These are phyloP conservation scores for Wickerhamomyces xylosicus DNA, from an alignment of 805 yeast species.

Conservation along the genomic window DNA sequence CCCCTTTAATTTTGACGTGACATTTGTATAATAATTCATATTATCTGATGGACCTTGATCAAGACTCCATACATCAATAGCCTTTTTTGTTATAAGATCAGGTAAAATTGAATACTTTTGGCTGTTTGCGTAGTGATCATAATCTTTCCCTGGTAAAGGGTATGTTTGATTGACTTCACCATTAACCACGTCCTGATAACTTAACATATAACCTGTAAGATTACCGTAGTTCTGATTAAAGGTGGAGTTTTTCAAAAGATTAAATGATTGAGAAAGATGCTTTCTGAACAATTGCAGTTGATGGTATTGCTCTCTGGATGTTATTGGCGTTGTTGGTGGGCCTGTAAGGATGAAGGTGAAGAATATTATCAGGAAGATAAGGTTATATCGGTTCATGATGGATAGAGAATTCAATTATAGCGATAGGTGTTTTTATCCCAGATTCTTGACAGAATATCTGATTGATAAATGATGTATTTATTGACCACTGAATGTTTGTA, in stretches of 20 bases:
- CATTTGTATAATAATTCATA: constrained; percentile 28
- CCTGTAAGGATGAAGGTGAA: constrained; percentile 30
- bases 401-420: no score
- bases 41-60: constrained; percentile 13
- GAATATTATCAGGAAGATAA: constrained; percentile 18
- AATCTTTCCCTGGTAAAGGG: constrained; percentile 41
- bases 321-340: constrained; percentile 22
- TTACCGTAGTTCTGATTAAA: constrained; percentile 53
- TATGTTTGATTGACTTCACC: constrained; percentile 39
- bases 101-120: constrained; percentile 53
- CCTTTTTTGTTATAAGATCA: constrained; percentile 35
- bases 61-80: constrained; percentile 43
- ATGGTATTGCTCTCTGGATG: constrained; percentile 23
- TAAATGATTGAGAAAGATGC: constrained; percentile 23
- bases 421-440: no score
- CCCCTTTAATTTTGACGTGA: constrained; percentile 40
- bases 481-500: no score
- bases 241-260: constrained; percentile 28
- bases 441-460: no score
- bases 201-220: constrained; percentile 59
- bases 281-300: constrained; percentile 29
- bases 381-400: constrained; percentile 16
- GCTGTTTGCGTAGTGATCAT: constrained; percentile 35
- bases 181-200: constrained; percentile 47
- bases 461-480: no score